A percentile compares a stretch with the other conserved stretches of the same genome.
Evolutionary conservation across 2,329 filamentous ascomycete species (phyloP).

Genomic region (Cryphonectria japonica): DNA sequence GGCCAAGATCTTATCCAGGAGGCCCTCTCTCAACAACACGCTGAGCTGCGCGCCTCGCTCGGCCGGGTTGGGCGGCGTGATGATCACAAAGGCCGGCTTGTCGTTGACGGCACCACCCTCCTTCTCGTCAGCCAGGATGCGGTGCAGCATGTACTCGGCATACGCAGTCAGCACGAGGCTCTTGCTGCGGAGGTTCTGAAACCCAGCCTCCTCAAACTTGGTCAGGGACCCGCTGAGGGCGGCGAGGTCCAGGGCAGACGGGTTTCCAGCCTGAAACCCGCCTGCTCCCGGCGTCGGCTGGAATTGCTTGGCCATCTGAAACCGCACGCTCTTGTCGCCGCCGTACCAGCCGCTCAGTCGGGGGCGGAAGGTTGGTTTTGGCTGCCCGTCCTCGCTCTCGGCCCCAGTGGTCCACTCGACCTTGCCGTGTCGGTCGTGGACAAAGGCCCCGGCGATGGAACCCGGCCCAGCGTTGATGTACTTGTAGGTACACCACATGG

Average conservation of each 20-base stretch:
- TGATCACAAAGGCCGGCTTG: constrained; percentile 56
- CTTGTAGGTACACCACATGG: constrained; percentile 93
- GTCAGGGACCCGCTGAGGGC: constrained; percentile 74
- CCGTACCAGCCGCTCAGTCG: constrained; percentile 88
- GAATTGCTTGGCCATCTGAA: constrained; percentile 84
- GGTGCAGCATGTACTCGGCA: constrained; percentile 67
- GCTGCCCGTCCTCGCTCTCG: constrained; percentile 41
- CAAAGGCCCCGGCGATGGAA: constrained; percentile 77
- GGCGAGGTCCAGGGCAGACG: constrained; percentile 76
- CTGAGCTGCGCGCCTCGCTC: constrained; percentile 82
- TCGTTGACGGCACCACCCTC: constrained; percentile 20
- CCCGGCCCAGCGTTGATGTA: constrained; percentile 89
- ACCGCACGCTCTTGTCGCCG: constrained; percentile 73
- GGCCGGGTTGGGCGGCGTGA: constrained; percentile 70
- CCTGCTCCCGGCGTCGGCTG: constrained; percentile 76
- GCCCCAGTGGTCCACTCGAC: constrained; percentile 53
- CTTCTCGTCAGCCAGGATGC: constrained; percentile 41
- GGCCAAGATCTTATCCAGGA: constrained; percentile 70
- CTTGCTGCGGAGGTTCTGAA: constrained; percentile 70
- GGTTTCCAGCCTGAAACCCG: constrained; percentile 86
- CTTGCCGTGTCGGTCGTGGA: constrained; percentile 73
- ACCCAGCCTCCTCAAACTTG: constrained; percentile 73
- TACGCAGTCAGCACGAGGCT: constrained; percentile 76
- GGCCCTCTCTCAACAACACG: constrained; percentile 66
- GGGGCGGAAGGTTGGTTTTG: constrained; percentile 57